Evolutionary conservation across 208 protist species (phyloP).

Genomic region (Strigomonas oncopelti): DNA sequence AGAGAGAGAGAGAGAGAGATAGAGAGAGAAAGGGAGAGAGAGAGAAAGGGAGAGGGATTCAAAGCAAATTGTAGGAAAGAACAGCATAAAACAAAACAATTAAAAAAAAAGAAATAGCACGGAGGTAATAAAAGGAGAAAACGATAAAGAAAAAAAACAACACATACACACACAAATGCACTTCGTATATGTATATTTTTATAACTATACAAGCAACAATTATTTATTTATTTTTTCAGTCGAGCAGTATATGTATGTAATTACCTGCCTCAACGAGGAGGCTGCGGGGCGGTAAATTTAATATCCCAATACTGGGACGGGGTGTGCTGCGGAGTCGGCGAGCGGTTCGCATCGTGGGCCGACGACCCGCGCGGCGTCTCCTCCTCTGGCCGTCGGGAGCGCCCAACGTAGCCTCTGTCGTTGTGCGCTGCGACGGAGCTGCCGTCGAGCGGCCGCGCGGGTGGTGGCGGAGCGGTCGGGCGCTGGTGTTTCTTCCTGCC

Average conservation of each 20-base stretch:
- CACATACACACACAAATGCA: constrained; percentile 8
- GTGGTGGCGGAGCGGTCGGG: neutral
- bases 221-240: too few species aligned
- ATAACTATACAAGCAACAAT: neutral
- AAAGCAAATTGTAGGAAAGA: too few species aligned
- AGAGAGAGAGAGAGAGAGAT: too few species aligned
- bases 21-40: too few species aligned
- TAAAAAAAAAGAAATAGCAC: too few species aligned
- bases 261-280: too few species aligned
- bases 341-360: neutral
- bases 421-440: neutral
- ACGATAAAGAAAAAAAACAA: constrained; percentile 12
- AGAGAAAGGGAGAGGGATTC: too few species aligned
- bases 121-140: constrained; percentile 10
- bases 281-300: constrained; percentile 20
- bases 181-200: too few species aligned
- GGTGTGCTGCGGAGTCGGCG: constrained; percentile 20
- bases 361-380: neutral
- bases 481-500: neutral
- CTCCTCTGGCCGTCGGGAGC: neutral
- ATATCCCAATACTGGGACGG: constrained; percentile 76
- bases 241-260: too few species aligned
- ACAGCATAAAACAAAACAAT: too few species aligned
- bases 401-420: neutral
- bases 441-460: neutral